Conservation (phyloP, 2,329 filamentous ascomycete species). For the Fusarium abutilonis region DNA sequence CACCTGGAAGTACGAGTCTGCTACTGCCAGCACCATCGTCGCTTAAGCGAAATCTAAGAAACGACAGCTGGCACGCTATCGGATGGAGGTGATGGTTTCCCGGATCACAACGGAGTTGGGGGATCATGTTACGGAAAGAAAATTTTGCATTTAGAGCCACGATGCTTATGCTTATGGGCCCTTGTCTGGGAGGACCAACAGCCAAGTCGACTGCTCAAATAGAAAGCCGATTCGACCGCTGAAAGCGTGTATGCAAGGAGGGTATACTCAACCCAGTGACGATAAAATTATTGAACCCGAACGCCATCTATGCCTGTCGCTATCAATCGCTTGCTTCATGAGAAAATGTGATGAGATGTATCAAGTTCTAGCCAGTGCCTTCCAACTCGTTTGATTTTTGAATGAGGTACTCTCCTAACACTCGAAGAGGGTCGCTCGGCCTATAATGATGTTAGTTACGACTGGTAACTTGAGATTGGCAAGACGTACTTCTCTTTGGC, state of each 20-base stretch:
- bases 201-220: slow-evolving; percentile 49
- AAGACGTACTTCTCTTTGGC: slow-evolving; percentile 75
- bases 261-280: slow-evolving; percentile 42
- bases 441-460: slow-evolving; percentile 49
- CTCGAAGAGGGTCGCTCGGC: slow-evolving; percentile 73
- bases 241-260: slow-evolving; percentile 45
- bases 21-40: slow-evolving; percentile 93
- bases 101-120: slow-evolving; percentile 57
- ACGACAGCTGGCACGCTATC: slow-evolving; percentile 25
- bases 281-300: slow-evolving; percentile 38
- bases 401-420: slow-evolving; percentile 75
- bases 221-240: slow-evolving; percentile 50
- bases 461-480: neutral
- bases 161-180: slow-evolving; percentile 51
- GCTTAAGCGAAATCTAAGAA: slow-evolving; percentile 68
- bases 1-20: slow-evolving; percentile 99
- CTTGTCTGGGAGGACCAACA: slow-evolving; percentile 48
- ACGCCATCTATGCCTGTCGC: slow-evolving; percentile 39
- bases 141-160: slow-evolving; percentile 58
- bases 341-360: slow-evolving; percentile 5
- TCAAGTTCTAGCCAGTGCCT: slow-evolving; percentile 40
- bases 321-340: slow-evolving; percentile 13
- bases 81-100: slow-evolving; percentile 50
- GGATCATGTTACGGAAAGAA: slow-evolving; percentile 50
- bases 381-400: slow-evolving; percentile 74